These are phyloP conservation scores for Globisporangium lucens DNA, from an alignment of 352 stramenopile genomes.

Conservation along the genomic window DNA sequence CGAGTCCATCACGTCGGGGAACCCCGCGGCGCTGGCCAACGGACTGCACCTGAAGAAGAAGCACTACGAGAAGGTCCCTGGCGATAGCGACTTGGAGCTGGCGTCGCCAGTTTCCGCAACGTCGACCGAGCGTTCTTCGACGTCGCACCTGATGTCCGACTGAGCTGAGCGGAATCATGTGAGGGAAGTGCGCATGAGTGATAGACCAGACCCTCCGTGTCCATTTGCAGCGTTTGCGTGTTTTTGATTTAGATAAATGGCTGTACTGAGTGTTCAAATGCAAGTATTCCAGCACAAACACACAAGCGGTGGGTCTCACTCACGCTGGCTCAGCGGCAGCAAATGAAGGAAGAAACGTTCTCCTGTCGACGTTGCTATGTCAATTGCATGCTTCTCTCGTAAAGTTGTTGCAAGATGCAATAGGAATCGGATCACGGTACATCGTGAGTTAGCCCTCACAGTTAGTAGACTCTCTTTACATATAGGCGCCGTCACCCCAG, in stretches of 20 bases:
- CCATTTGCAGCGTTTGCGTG: neutral
- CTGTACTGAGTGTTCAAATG: neutral
- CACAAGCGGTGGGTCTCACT: too few relatives aligned
- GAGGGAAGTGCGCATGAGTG: neutral
- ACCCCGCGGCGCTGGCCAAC: neutral
- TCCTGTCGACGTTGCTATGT: too few relatives aligned
- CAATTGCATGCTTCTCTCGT: too few relatives aligned
- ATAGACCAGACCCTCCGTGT: neutral
- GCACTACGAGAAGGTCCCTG: conserved; percentile 55
- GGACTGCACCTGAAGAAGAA: conserved; percentile 50
- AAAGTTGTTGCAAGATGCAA: too few relatives aligned
- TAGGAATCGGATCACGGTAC: too few relatives aligned
- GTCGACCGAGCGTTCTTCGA: conserved; percentile 4
- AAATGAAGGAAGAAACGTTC: too few relatives aligned
- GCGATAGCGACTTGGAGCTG: conserved; percentile 31
- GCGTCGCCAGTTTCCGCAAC: conserved; percentile 17
- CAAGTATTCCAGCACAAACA: neutral
- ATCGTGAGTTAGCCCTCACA: too few relatives aligned
- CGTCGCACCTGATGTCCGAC: conserved; percentile 8
- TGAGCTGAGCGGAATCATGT: neutral
- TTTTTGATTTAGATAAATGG: neutral
- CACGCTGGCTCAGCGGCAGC: too few relatives aligned
- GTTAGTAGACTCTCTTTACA: too few relatives aligned
- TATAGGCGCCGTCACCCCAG: too few relatives aligned
- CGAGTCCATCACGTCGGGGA: neutral